A percentile compares a stretch with the other conserved stretches of the same genome.
These are phyloP conservation scores for Torulaspora indica DNA, from an alignment of 805 yeast species.

Conservation along the genomic window DNA sequence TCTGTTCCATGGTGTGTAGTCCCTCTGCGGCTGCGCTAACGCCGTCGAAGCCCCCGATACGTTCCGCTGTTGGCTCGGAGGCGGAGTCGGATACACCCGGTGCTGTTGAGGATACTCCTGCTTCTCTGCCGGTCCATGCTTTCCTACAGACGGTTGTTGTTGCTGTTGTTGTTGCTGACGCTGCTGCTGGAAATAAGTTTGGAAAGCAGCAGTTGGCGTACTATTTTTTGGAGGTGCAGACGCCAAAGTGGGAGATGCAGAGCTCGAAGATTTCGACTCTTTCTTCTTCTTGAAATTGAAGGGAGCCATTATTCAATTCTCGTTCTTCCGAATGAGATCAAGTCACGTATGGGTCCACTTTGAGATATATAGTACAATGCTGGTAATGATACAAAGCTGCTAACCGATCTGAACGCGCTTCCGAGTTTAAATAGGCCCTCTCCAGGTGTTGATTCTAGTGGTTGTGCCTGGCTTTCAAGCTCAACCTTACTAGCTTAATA, in stretches of 20 bases:
- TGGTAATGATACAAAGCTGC: slow-evolving; percentile 4
- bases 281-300: slow-evolving; percentile 52
- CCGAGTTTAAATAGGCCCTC: background rate
- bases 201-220: slow-evolving; percentile 12
- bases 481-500: background rate
- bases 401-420: background rate
- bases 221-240: slow-evolving; percentile 27
- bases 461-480: background rate
- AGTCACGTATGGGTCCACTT: background rate
- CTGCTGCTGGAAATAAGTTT: slow-evolving; percentile 15
- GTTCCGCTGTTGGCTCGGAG: slow-evolving; percentile 30
- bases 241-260: slow-evolving; percentile 11
- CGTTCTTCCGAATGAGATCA: background rate
- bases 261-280: slow-evolving; percentile 23
- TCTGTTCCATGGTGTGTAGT: slow-evolving; percentile 60
- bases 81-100: slow-evolving; percentile 25
- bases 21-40: slow-evolving; percentile 20
- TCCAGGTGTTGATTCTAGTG: background rate
- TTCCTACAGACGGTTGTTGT: slow-evolving; percentile 11
- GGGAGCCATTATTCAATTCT: slow-evolving; percentile 44
- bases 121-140: slow-evolving; percentile 2
- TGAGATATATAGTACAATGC: slow-evolving; percentile 1
- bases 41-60: slow-evolving; percentile 31
- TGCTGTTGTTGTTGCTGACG: slow-evolving; percentile 15
- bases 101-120: slow-evolving; percentile 14